These are phyloP conservation scores for Solanum clarkiae DNA, from an alignment of 257 asterid genomes.

Conservation along the genomic window DNA sequence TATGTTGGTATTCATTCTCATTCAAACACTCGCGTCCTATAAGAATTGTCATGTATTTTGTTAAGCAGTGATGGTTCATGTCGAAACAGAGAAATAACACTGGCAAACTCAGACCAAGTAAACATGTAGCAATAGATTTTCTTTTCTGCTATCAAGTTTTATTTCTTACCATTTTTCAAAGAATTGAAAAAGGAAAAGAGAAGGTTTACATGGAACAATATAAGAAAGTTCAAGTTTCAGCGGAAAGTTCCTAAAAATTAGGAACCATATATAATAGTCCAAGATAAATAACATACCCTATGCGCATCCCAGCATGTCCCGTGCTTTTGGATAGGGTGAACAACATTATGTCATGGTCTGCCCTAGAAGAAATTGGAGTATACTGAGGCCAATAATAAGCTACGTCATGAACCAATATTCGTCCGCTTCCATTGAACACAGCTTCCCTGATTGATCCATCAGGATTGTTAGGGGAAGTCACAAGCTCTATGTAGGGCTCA, in stretches of 20 bases:
- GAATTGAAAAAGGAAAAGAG: not conserved
- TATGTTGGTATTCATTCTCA: not conserved
- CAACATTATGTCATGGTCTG: slow-evolving; percentile 82
- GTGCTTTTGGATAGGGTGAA: slow-evolving; percentile 90
- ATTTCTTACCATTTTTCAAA: not conserved
- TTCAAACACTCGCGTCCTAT: not conserved
- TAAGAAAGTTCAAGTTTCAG: not conserved
- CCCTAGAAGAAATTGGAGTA: slow-evolving; percentile 51
- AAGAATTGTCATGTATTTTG: not conserved
- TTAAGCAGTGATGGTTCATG: not conserved
- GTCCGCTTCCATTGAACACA: slow-evolving; percentile 47
- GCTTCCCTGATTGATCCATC: slow-evolving; percentile 67
- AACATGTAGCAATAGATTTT: not conserved
- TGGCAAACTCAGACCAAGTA: not conserved
- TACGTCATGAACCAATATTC: slow-evolving; percentile 61
- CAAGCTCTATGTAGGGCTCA: slow-evolving; percentile 70
- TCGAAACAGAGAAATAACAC: not conserved
- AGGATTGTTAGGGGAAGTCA: slow-evolving; percentile 91
- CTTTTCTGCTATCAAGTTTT: not conserved
- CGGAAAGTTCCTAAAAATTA: not conserved
- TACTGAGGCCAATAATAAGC: slow-evolving; percentile 99
- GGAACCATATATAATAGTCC: not conserved
- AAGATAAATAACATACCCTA: slow-evolving; percentile 42
- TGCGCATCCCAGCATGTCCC: slow-evolving; percentile 86
- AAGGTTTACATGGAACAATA: not conserved